Evolutionary conservation across 768 basidiomycete species (phyloP).

Genomic region (Obba rivulosa): DNA sequence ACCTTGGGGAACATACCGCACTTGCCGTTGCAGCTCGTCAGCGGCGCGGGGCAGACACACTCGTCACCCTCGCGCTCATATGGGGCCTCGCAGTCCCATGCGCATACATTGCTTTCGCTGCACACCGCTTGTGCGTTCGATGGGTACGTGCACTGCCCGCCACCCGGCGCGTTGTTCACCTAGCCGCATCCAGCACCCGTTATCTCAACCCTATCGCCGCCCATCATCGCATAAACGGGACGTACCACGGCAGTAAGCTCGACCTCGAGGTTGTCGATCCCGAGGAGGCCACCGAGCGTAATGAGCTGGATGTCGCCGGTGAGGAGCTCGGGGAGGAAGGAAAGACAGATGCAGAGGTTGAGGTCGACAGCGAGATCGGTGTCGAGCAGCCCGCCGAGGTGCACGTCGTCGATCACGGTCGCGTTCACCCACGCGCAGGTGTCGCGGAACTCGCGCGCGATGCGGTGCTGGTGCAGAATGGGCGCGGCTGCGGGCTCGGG

Average conservation of each 20-base stretch:
- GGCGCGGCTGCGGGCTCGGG: not conserved
- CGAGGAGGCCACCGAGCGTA: not conserved
- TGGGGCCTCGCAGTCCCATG: constrained; percentile 3
- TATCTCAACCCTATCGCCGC: not conserved
- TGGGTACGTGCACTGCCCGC: constrained; percentile 1
- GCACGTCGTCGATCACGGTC: not conserved
- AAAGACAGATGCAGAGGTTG: constrained; percentile 1
- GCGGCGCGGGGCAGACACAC: constrained; percentile 3
- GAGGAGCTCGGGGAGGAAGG: not conserved
- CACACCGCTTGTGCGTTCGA: not conserved
- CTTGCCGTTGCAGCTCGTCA: not conserved
- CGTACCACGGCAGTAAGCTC: not conserved
- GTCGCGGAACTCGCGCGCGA: not conserved
- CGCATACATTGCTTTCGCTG: not conserved
- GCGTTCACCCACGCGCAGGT: not conserved
- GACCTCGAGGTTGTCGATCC: not conserved
- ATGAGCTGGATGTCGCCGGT: not conserved
- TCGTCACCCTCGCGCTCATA: not conserved
- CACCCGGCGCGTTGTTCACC: not conserved
- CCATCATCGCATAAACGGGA: not conserved
- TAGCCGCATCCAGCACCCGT: not conserved
- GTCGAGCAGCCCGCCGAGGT: not conserved
- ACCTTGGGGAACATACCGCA: constrained; percentile 1
- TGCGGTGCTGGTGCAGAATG: constrained; percentile 1
- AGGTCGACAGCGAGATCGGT: not conserved